Evolutionary conservation across 2,329 filamentous ascomycete species (phyloP), one percentile per base, ranked within the genome.

Genomic region (Hypomyces perniciosus): DNA sequence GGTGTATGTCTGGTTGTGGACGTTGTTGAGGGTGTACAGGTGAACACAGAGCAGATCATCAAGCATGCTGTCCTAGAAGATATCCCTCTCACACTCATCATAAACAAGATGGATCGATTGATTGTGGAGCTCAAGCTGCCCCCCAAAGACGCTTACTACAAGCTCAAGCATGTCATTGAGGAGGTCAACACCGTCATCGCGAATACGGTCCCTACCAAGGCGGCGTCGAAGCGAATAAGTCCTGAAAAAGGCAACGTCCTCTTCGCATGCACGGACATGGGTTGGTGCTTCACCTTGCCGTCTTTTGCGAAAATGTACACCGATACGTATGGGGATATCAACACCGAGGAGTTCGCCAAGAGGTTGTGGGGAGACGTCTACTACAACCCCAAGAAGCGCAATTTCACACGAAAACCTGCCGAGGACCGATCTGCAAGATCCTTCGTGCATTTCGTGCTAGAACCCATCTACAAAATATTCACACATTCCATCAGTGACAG

Each of bases 181-280:
- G 90, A 97, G 69, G 91, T 99, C 69, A 99, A 99, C 71, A 96
- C 90, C 1, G 76, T 93, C 59, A 97, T 99, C 62, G 89, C 95
- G 65, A 90, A 88, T 65, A 86, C 88, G 3, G 77, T 90, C 29
- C 92, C 93, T 4, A 86, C 89, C 2, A 81, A 83, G 60, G 90
- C 91, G 29, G 88, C 89, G 62, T 83, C 80, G 54, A 83, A 82
- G 68, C 83, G 93, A 57, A 71, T 99, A 56, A 97, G 92, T 59
- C 93, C 93, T 0, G 93, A 99, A 65, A 96, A 91, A 72, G 93
- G 93, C 55, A 99, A 99, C 65, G 93, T 99, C n/a, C 84, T 95
- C 8, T 99, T 99, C 65, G 88, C 92, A 1, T 96, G 90, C 68
- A 89, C 88, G 45, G 86, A 84, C 54, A 92, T 97, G 86, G 87